phyloP scores from a whole-genome alignment of 1,284 basidiomycete genomes.

The Trichosporon asahii region DNA sequence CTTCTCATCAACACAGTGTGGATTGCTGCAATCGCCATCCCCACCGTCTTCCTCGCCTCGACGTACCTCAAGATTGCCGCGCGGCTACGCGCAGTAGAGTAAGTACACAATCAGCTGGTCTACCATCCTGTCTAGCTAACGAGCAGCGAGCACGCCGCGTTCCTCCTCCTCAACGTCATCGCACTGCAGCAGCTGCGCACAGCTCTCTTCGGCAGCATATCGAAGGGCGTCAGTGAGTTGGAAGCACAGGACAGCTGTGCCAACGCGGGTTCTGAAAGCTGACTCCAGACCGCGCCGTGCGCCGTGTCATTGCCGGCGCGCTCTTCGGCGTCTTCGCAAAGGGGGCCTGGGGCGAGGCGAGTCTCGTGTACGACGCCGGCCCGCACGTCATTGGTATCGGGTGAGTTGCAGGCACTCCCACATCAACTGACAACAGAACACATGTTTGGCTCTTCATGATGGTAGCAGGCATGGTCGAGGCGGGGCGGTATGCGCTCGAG shows the following conservation, averaged over 20 bases:
- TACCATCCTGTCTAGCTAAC: not conserved
- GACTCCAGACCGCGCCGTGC: not conserved
- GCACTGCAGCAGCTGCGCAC: not conserved
- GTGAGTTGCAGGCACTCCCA: not conserved
- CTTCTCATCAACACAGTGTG: not conserved
- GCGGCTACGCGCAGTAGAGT: not conserved
- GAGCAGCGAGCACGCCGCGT: not conserved
- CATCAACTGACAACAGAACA: not conserved
- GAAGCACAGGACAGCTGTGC: not conserved
- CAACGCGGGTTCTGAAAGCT: not conserved
- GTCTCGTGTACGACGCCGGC: not conserved
- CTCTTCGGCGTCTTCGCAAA: not conserved
- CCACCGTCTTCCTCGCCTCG: not conserved
- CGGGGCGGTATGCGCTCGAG: not conserved
- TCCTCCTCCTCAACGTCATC: not conserved
- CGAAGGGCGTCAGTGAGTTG: not conserved
- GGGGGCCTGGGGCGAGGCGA: not conserved
- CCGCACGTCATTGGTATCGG: not conserved
- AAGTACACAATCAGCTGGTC: not conserved
- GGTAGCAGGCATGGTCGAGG: not conserved
- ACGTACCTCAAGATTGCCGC: not conserved
- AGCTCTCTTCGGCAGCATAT: not conserved
- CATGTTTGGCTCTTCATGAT: not conserved
- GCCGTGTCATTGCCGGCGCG: not conserved
- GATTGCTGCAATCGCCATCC: not conserved